A percentile compares a stretch with the other conserved stretches of the same genome.
phyloP scores from a whole-genome alignment of 208 protist genomes.

The Leishmania mexicana region DNA sequence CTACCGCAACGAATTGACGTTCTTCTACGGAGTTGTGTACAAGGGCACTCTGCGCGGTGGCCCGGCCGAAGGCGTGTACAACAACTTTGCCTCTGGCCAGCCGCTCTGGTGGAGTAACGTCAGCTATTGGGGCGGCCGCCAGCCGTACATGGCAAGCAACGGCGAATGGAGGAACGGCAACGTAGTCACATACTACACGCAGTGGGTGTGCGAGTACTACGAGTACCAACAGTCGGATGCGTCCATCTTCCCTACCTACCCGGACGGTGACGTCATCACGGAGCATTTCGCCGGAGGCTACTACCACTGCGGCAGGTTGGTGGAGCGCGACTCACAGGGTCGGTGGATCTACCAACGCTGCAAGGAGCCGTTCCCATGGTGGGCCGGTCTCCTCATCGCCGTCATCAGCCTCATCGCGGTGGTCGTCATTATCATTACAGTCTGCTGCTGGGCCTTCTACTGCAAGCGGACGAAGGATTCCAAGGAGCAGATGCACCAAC shows the following conservation, averaged over 20 bases:
- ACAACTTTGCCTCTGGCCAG: slow-evolving; percentile 34
- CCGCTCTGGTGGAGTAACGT: slow-evolving; percentile 46
- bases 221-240: slow-evolving; percentile 49
- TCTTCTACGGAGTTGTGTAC: slow-evolving; percentile 56
- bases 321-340: slow-evolving; percentile 36
- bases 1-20: slow-evolving; percentile 46
- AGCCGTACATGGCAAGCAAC: slow-evolving; percentile 36
- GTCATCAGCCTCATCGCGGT: slow-evolving; percentile 34
- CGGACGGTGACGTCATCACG: slow-evolving; percentile 47
- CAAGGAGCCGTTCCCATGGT: slow-evolving; percentile 55
- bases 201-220: slow-evolving; percentile 74
- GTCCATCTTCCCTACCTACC: slow-evolving; percentile 54
- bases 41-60: slow-evolving; percentile 18
- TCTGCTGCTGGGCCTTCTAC: slow-evolving; percentile 46
- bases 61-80: slow-evolving; percentile 27
- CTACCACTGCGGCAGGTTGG: slow-evolving; percentile 41
- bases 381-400: slow-evolving; percentile 51
- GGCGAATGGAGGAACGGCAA: slow-evolving; percentile 55
- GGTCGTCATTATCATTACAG: slow-evolving; percentile 43
- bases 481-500: slow-evolving; percentile 33
- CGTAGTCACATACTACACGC: slow-evolving; percentile 38
- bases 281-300: slow-evolving; percentile 11
- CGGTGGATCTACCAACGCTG: slow-evolving; percentile 49
- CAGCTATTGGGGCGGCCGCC: slow-evolving; percentile 51
- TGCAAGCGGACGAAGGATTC: slow-evolving; percentile 35